phyloP scores from a whole-genome alignment of 805 yeast species.

The Candida nanaspora region DNA sequence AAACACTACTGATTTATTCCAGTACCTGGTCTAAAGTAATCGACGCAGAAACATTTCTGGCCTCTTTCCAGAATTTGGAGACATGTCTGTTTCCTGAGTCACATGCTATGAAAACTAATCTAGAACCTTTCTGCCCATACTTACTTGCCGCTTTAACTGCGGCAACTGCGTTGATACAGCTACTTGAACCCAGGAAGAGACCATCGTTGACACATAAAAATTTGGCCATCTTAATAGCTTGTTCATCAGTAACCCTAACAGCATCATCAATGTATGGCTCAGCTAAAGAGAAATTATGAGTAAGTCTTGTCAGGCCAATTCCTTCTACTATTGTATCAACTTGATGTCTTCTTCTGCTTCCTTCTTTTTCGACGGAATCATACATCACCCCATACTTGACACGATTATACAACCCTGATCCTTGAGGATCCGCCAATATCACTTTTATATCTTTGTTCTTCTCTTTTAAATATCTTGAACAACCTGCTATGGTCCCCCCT shows the following conservation, averaged over 20 bases:
- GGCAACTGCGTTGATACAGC: slow-evolving; percentile 93
- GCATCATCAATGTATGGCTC: slow-evolving; percentile 71
- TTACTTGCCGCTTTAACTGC: slow-evolving; percentile 53
- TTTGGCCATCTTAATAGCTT: slow-evolving; percentile 87
- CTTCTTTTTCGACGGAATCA: slow-evolving; percentile 82
- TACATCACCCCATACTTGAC: slow-evolving; percentile 92
- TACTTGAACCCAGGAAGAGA: slow-evolving; percentile 82
- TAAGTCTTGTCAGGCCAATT: slow-evolving; percentile 81
- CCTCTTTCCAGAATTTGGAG: slow-evolving; percentile 86
- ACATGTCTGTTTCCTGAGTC: slow-evolving; percentile 89
- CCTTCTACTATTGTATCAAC: slow-evolving; percentile 95
- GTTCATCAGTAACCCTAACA: slow-evolving; percentile 67
- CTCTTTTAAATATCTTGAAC: slow-evolving; percentile 64
- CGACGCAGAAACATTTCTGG: slow-evolving; percentile 31
- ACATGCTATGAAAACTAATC: slow-evolving; percentile 77
- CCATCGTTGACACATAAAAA: slow-evolving; percentile 79
- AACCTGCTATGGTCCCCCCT: slow-evolving; percentile 96
- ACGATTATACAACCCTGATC: slow-evolving; percentile 83
- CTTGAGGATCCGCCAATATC: slow-evolving; percentile 91
- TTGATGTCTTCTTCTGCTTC: slow-evolving; percentile 90
- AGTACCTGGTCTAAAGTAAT: slow-evolving; percentile 31
- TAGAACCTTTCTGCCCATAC: slow-evolving; percentile 44
- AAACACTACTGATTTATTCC: slow-evolving; percentile 9
- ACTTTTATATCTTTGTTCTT: slow-evolving; percentile 35
- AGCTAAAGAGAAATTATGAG: slow-evolving; percentile 72